Conservation (phyloP, 1,284 basidiomycete genomes). For the Sanghuangporus sanghuang region DNA sequence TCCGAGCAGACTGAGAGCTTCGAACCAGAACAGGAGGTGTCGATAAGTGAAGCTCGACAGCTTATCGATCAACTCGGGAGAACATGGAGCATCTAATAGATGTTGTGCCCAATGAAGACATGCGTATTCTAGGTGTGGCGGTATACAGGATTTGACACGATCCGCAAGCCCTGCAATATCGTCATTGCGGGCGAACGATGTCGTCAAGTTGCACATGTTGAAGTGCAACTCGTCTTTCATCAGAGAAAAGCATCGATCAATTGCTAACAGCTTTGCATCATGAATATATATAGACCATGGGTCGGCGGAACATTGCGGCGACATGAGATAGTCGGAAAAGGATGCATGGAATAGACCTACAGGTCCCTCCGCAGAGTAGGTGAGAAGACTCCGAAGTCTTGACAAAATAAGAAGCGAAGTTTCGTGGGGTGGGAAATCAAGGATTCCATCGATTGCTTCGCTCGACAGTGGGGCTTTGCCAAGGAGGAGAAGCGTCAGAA, state of each 20-base stretch:
- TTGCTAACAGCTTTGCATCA: neutral
- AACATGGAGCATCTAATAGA: neutral
- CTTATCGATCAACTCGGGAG: neutral
- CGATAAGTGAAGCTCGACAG: conserved; percentile 18
- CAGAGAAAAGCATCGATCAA: neutral
- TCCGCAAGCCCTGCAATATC: neutral
- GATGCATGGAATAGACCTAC: conserved; percentile 1
- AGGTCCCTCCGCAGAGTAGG: neutral
- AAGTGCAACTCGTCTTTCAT: neutral
- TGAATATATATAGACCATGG: neutral
- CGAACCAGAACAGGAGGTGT: conserved; percentile 26
- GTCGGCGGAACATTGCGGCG: neutral
- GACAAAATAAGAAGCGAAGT: neutral
- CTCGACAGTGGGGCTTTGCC: neutral
- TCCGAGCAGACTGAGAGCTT: conserved; percentile 24
- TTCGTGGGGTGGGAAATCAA: neutral
- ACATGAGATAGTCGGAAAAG: conserved; percentile 1
- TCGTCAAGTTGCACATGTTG: conserved; percentile 7
- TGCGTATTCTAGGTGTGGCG: neutral
- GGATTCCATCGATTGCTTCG: neutral
- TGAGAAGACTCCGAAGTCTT: neutral
- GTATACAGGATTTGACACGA: neutral
- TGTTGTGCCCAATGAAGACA: conserved; percentile 8
- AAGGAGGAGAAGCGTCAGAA: neutral
- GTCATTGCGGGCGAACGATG: neutral